phyloP scores from a whole-genome alignment of 352 stramenopile species.

The Heterotrichella gracilis region DNA sequence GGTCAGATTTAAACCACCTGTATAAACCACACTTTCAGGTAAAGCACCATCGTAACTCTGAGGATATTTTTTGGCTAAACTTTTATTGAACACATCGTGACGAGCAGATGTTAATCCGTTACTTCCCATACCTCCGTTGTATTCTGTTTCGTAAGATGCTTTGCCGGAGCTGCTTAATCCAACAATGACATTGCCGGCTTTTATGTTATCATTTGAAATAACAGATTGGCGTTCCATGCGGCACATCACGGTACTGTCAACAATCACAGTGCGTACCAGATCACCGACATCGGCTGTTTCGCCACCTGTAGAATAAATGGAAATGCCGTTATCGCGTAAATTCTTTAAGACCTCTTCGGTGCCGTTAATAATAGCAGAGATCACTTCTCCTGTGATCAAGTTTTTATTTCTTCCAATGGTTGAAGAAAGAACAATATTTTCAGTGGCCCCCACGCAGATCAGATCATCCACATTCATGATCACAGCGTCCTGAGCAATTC shows the following conservation, averaged over 20 bases:
- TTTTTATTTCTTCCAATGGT: conserved; percentile 25
- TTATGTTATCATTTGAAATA: conserved; percentile 22
- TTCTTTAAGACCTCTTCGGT: conserved; percentile 21
- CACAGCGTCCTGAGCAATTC: conserved; percentile 23
- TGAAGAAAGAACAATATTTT: conserved; percentile 23
- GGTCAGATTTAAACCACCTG: conserved; percentile 14
- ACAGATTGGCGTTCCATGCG: conserved; percentile 21
- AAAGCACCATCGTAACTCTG: conserved; percentile 22
- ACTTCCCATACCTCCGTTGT: conserved; percentile 24
- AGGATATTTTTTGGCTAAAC: conserved; percentile 19
- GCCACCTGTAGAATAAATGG: conserved; percentile 20
- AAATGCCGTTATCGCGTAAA: conserved; percentile 20
- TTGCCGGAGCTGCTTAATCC: conserved; percentile 22
- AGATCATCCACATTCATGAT: conserved; percentile 26
- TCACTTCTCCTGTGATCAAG: conserved; percentile 23
- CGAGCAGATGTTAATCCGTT: conserved; percentile 23
- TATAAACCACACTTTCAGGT: conserved; percentile 21
- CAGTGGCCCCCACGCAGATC: conserved; percentile 21
- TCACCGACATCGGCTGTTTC: conserved; percentile 24
- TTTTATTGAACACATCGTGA: conserved; percentile 23
- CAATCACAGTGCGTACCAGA: conserved; percentile 23
- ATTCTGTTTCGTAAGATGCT: conserved; percentile 23
- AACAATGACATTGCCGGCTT: conserved; percentile 22
- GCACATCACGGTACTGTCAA: conserved; percentile 22
- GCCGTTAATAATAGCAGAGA: conserved; percentile 24